Percentiles rank a stretch among this genome's conserved stretches.
phyloP scores from a whole-genome alignment of 805 yeast genomes.

The Candida schatavii region DNA sequence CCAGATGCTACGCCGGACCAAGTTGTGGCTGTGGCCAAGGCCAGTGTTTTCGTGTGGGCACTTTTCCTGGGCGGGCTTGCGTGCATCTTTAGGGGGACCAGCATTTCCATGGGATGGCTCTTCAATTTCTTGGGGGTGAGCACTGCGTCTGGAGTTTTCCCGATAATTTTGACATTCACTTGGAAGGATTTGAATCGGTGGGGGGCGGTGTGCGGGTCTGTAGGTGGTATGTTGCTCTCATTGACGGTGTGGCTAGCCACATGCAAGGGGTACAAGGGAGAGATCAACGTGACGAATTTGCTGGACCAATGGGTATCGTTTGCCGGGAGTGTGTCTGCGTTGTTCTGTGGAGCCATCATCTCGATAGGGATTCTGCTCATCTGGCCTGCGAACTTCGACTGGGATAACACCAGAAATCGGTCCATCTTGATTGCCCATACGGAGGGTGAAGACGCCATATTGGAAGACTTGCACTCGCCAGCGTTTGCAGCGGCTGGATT shows the following conservation, averaged over 20 bases:
- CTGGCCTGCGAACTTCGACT: conserved; percentile 41
- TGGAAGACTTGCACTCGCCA: neutral
- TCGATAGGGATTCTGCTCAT: conserved; percentile 27
- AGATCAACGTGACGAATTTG: conserved; percentile 31
- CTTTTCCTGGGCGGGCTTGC: conserved; percentile 18
- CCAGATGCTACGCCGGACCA: conserved; percentile 20
- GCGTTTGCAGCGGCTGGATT: neutral
- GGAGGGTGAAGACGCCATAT: neutral
- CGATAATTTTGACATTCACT: conserved; percentile 20
- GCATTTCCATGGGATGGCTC: conserved; percentile 34
- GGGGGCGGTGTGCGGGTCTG: conserved; percentile 38
- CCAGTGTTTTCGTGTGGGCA: conserved; percentile 21
- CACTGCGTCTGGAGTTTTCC: conserved; percentile 25
- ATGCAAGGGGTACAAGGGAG: conserved; percentile 32
- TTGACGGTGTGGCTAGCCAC: conserved; percentile 37
- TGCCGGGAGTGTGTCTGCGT: conserved; percentile 38
- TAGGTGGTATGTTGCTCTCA: conserved; percentile 35
- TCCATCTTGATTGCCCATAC: conserved; percentile 15
- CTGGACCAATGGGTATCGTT: conserved; percentile 40
- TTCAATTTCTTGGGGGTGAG: conserved; percentile 30
- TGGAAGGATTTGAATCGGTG: conserved; percentile 31
- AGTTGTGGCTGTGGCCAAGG: conserved; percentile 21
- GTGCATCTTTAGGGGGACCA: conserved; percentile 21
- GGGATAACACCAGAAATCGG: conserved; percentile 30
- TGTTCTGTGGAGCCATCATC: conserved; percentile 33